A percentile compares a stretch with the other conserved stretches of the same genome.
These are phyloP conservation scores for Dendrothele bispora DNA, from an alignment of 768 basidiomycete genomes.

Conservation along the genomic window DNA sequence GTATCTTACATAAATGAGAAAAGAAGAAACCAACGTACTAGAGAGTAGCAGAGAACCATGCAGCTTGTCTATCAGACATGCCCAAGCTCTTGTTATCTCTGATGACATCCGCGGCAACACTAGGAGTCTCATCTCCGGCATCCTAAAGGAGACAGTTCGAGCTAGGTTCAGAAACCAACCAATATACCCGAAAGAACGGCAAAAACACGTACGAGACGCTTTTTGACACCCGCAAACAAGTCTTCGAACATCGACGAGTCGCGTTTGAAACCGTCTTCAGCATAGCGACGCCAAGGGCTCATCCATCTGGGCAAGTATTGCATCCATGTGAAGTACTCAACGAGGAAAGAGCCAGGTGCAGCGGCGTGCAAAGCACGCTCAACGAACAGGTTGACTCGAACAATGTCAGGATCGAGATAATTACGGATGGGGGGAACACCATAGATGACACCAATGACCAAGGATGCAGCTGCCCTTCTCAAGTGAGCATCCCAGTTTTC, in stretches of 20 bases:
- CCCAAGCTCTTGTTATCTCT: slow-evolving; percentile 1
- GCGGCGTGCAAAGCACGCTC: slow-evolving; percentile 27
- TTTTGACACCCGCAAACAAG: slow-evolving; percentile 14
- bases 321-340: slow-evolving; percentile 35
- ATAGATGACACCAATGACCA: slow-evolving; percentile 15
- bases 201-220: no score
- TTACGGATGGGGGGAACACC: slow-evolving; percentile 9
- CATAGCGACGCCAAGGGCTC: slow-evolving; percentile 23
- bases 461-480: slow-evolving; percentile 8
- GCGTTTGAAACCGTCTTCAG: slow-evolving; percentile 15
- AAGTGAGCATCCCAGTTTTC: slow-evolving; percentile 10
- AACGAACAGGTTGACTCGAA: slow-evolving; percentile 17
- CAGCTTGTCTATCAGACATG: not conserved
- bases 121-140: not conserved
- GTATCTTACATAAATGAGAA: not conserved
- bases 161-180: no score
- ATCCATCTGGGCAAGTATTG: slow-evolving; percentile 26
- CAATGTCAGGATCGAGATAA: slow-evolving; percentile 13
- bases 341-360: slow-evolving; percentile 31
- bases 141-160: not conserved
- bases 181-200: slow-evolving; percentile 6
- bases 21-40: not conserved
- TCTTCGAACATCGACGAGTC: slow-evolving; percentile 22
- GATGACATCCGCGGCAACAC: not conserved
- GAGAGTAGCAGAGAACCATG: slow-evolving; percentile 1